These are phyloP conservation scores for Aspergillus sclerotioniger DNA, from an alignment of 495 filamentous ascomycete genomes.

Conservation along the genomic window DNA sequence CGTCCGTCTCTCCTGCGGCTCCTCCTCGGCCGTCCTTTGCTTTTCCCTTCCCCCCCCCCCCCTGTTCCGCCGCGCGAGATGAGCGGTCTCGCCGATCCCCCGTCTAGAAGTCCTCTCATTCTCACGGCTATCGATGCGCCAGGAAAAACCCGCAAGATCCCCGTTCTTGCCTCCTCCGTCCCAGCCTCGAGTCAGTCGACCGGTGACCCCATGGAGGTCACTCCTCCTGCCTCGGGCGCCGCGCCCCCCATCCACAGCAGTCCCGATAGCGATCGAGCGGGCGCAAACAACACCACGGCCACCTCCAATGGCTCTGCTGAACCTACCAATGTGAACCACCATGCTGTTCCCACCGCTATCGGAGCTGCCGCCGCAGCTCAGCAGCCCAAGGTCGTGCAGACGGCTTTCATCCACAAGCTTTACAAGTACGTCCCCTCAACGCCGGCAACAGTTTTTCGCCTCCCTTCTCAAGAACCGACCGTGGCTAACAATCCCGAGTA, in stretches of 20 bases:
- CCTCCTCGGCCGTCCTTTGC: constrained; percentile 18
- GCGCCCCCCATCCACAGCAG: constrained; percentile 42
- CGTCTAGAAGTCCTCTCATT: constrained; percentile 36
- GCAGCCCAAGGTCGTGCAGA: constrained; percentile 96
- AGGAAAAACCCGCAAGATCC: constrained; percentile 43
- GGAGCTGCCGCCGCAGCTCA: constrained; percentile 82
- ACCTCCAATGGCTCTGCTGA: constrained; percentile 46
- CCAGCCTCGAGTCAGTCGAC: constrained; percentile 37
- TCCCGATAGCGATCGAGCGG: constrained; percentile 46
- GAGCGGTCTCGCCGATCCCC: constrained; percentile 46
- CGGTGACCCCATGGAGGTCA: constrained; percentile 51
- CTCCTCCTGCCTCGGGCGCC: constrained; percentile 40
- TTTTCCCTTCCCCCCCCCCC: constrained; percentile 5
- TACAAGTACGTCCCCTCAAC: constrained; percentile 74
- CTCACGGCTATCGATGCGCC: constrained; percentile 36
- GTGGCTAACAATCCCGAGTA: constrained; percentile 35
- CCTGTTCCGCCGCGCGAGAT: constrained; percentile 33
- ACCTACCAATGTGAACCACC: constrained; percentile 30
- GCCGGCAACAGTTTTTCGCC: constrained; percentile 11
- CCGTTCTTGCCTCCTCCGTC: constrained; percentile 44
- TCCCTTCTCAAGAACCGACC: neutral
- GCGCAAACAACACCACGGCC: constrained; percentile 33
- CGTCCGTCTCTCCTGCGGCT: constrained; percentile 18
- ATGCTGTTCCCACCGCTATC: constrained; percentile 43
- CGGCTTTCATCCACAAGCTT: constrained; percentile 98